Evolutionary conservation across 129 eudicot genomes (phyloP).

Genomic region (Ambrosia artemisiifolia): DNA sequence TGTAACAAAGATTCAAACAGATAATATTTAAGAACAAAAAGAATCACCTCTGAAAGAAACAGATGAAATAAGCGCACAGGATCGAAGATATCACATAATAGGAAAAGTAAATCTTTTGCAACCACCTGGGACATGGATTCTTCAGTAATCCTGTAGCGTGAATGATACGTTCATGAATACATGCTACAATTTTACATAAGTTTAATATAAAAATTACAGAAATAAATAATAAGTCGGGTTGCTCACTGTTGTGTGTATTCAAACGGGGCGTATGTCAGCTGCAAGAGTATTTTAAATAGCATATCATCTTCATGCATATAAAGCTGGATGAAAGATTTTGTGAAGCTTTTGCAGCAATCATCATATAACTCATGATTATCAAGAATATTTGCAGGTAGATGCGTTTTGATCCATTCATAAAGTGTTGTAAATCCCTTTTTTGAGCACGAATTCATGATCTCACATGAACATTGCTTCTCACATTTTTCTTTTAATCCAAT

Average conservation of each 20-base stretch:
- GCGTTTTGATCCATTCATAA: slow-evolving; percentile 53
- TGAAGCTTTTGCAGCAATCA: slow-evolving; percentile 46
- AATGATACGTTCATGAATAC: neutral
- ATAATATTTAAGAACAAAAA: neutral
- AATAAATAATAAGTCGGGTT: neutral
- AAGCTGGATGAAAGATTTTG: slow-evolving; percentile 65
- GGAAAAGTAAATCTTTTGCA: slow-evolving; percentile 35
- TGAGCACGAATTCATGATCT: slow-evolving; percentile 24
- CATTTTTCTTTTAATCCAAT: slow-evolving; percentile 24
- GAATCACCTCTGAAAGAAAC: slow-evolving; percentile 71
- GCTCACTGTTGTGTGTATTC: slow-evolving; percentile 44
- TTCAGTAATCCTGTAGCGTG: slow-evolving; percentile 31
- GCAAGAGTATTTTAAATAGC: slow-evolving; percentile 79
- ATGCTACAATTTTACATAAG: neutral
- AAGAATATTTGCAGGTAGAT: slow-evolving; percentile 40
- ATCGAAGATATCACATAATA: slow-evolving; percentile 55
- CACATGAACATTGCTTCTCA: slow-evolving; percentile 35
- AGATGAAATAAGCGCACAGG: slow-evolving; percentile 66
- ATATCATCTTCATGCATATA: slow-evolving; percentile 91
- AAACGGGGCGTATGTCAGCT: slow-evolving; percentile 43
- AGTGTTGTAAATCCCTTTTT: slow-evolving; percentile 52
- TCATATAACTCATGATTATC: slow-evolving; percentile 30
- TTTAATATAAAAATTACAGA: neutral
- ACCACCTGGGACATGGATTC: slow-evolving; percentile 30
- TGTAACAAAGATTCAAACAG: neutral